Evolutionary conservation across 768 basidiomycete species (phyloP), one percentile per base, ranked within the genome.

Genomic region (Mrakia hoshinonis): DNA sequence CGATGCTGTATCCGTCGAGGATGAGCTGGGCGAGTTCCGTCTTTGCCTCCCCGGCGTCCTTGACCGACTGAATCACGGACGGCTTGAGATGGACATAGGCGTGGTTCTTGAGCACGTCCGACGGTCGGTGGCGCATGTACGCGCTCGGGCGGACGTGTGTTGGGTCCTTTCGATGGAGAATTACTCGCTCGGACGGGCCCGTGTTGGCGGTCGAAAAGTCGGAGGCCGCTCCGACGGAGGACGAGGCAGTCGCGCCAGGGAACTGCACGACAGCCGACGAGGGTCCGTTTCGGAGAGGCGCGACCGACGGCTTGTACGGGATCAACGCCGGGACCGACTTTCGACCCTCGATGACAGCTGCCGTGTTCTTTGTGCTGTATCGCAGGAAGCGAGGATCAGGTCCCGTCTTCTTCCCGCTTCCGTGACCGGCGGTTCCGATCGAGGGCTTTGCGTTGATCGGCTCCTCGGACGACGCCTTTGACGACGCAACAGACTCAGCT

Each of bases 51-150:
- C 49, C 34, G 4, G 64, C n/a, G 13, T 60, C 47, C 24, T 54
- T 58, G 5, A 72, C 47, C 38, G 64, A 55, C 10, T 58, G 20
- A 24, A 72, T 26, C 22, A 66, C 34, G 46, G 29, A 54, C 3
- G 64, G 65, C 47, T 60, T 67, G 65, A 71, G 70, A 55, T 66
- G 64, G n/a, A 9, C 38, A 38, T 65, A 66, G 24, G 60, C 43
- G 43, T 65, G 54, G 55, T 39, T 43, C 13, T 46, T 18, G 29
- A 65, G 48, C 18, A 31, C 6, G 12, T 47, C 55, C 20, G 55
- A 36, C 5, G 65, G 65, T 34, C 65, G 65, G 11, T 61, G 24
- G 47, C 70, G 70, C 70, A 72, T 72, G 70, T 72, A 72, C 20
- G 63, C 65, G 20, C 54, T 5, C 2, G 70, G 70, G 20, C 70